Evolutionary conservation across 108 stramenopile genomes (phyloP), one percentile per base, ranked within the genome.

Genomic region (Schizochytrium sp.): DNA sequence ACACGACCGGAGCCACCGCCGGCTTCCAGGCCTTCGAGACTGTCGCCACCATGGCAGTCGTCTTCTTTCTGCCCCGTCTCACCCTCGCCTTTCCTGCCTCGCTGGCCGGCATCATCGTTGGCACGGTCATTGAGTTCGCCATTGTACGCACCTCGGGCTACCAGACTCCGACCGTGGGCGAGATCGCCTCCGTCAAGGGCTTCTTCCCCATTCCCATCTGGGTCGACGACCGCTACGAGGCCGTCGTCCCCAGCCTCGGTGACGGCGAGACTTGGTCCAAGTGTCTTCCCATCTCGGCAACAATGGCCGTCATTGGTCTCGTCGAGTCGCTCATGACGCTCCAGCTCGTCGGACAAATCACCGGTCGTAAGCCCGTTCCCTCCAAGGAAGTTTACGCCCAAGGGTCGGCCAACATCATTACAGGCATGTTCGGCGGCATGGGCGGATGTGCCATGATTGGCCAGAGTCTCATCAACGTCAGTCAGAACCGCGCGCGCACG

Each of bases 281-380:
- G 6, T 83, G 76, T 23, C 51, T 83, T 47, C 76, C 76, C 6
- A 83, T 53, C 45, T 47, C 76, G 8, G 76, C 51, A 6, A 83
- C 51, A 6, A 83, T 83, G 76, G 87, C 89, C 29, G 91, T 91
- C 14, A 91, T 91, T 10, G 90, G 91, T 16, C 58, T 91, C 10
- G 90, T 92, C 44, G 91, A 92, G 34, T 90, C 91, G 16, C 87
- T 92, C 55, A 90, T 92, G 91, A 92, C 91, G 43, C 88, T 92
- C 4, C 88, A 91, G n/a, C 89, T 92, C 57, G 91, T 91, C 8
- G 72, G 90, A 58, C 91, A 92, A 45, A 91, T 91, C 18, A 88
- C 88, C 21, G 91, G 90, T 19, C 87, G 58, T 21, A 83, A 60
- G 21, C 91, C 91, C 44, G 43, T 57, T 4, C 91, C 91, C 16